Base-by-base conservation (phyloP, 306 rosid species). In the Pterocarpus santalinus region DNA sequence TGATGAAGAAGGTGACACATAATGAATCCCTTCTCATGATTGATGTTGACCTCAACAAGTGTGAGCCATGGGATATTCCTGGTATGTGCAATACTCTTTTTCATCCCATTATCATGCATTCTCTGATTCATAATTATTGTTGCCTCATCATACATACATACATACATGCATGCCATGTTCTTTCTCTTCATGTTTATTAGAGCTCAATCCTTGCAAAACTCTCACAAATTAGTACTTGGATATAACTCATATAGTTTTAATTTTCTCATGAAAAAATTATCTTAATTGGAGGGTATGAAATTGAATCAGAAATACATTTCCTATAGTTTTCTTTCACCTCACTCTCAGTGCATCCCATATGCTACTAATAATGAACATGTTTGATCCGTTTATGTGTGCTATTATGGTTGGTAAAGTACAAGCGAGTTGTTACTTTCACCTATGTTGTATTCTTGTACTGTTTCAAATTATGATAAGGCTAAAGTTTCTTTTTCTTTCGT, bases 61-160 rank as follows among this genome's bases (percentile, higher is more conserved):
- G 88, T 52, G 98, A 94, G 65, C 98, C 98, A 6, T 94, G 98
- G 98, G 98, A 94, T 78, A 90, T 94, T 82, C 97, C 98, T 68
- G 91, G 98, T 94, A 3, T n/a, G 0, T 62, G 4, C 13, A 12
- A 2, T 61, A 3, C 30, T 16, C 30, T 68, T 53, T 62, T 51
- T 13, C 56, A 41, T 7, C 46, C 16, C 53, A 2, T 47, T 47
- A 9, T 47, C 13, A 47, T 47, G 13, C 67, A 33, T 30, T 33
- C 1, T 46, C 34, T 43, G 9, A 43, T 43, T 43, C 8, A 5
- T 43, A 1, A 22, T 43, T 43, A 5, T 43, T 43, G 8, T 43
- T 43, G 47, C 53, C 53, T 47, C 53, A 46, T 46, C 51, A 11
- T 47, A 10, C 4, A 47, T 10, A 47, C 14, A 13, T 22, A 22